A percentile compares a stretch with the other conserved stretches of the same genome.
These are phyloP conservation scores for Capsicum chinense DNA, from an alignment of 257 asterid species.

Conservation along the genomic window DNA sequence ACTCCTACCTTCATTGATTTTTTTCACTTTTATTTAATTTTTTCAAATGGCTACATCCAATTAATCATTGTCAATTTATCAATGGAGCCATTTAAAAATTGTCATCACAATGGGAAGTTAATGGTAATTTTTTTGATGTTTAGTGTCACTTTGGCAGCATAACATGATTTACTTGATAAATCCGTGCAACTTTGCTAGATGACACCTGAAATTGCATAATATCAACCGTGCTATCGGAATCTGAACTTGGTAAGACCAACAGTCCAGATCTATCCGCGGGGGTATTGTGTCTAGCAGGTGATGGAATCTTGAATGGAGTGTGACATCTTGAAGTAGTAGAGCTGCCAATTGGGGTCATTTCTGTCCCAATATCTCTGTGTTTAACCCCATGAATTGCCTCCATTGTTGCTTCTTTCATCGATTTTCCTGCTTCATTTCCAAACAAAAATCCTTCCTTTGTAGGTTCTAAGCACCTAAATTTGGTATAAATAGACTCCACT, in stretches of 20 bases:
- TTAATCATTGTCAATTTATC: too few species aligned
- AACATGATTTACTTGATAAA: too few species aligned
- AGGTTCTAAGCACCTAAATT: conserved; percentile 61
- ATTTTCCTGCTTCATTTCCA: conserved; percentile 43
- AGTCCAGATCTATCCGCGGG: conserved; percentile 90
- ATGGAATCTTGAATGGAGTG: conserved; percentile 74
- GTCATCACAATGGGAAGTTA: too few species aligned
- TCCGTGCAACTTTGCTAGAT: conserved; percentile 68
- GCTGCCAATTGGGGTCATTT: conserved; percentile 97
- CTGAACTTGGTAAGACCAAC: conserved; percentile 42
- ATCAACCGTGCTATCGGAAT: conserved; percentile 52
- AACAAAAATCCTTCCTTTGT: conserved; percentile 74
- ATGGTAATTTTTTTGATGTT: too few species aligned
- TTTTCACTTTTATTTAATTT: too few species aligned
- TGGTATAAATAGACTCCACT: conserved; percentile 45
- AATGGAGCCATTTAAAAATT: too few species aligned
- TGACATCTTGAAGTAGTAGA: conserved; percentile 93
- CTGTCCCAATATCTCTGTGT: conserved; percentile 91
- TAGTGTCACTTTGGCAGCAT: too few species aligned
- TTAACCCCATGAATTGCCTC: conserved; percentile 50
- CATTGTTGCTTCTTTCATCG: conserved; percentile 39
- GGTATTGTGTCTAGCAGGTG: conserved; percentile 90
- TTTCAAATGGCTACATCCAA: too few species aligned
- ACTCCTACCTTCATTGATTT: too few species aligned
- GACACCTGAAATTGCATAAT: conserved; percentile 69